Percentiles rank a stretch among this genome's conserved stretches.
Evolutionary conservation across 495 filamentous ascomycete genomes (phyloP).

Genomic region (Opeltia flavorubescens): DNA sequence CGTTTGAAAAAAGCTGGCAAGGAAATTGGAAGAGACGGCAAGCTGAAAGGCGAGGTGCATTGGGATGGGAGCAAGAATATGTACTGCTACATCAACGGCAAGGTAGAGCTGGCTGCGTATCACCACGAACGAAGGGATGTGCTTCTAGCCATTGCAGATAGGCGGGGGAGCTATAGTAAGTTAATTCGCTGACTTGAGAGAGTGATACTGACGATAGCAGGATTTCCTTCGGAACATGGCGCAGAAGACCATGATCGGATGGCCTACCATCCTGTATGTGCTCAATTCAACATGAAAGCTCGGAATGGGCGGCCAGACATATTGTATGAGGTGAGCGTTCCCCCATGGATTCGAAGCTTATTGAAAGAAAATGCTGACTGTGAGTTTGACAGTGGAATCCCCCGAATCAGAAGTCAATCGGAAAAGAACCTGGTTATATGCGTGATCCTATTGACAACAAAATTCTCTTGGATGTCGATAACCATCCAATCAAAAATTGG

Average conservation of each 20-base stretch:
- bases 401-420: not conserved
- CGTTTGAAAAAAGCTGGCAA: not conserved
- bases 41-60: not conserved
- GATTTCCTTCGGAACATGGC: too few relatives aligned
- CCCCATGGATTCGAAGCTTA: too few relatives aligned
- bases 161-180: not conserved
- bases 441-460: not conserved
- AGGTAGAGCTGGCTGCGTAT: not conserved
- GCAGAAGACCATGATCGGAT: not conserved
- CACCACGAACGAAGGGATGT: not conserved
- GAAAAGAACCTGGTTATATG: not conserved
- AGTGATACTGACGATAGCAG: too few relatives aligned
- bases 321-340: too few relatives aligned
- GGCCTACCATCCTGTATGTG: not conserved
- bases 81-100: not conserved
- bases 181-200: not conserved
- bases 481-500: not conserved
- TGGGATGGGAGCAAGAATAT: not conserved
- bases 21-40: not conserved
- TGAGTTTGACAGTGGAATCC: not conserved
- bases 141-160: not conserved
- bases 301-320: not conserved
- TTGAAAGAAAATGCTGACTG: too few relatives aligned
- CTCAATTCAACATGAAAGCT: not conserved
- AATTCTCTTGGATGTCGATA: not conserved